Evolutionary conservation across 2,329 filamentous ascomycete species (phyloP), one percentile per base, ranked within the genome.

Genomic region (Microcyclospora pomicola): DNA sequence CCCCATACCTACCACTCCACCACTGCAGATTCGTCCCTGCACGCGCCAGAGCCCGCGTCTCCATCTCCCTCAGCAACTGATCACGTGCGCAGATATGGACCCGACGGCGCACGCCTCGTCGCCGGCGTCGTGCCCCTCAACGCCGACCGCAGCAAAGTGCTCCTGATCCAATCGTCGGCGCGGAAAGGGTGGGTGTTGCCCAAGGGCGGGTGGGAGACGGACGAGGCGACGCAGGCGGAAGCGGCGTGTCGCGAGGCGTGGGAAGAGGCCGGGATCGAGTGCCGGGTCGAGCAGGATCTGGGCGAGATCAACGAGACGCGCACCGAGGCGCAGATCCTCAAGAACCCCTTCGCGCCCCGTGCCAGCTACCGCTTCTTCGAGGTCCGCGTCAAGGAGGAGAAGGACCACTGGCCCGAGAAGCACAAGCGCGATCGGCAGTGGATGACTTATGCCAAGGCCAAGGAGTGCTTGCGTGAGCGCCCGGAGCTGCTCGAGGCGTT

Each of bases 181-280:
- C 80, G 86, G 53, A 84, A 84, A 60, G 84, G 83, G 53, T 98
- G 91, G 91, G 91, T 98, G 32, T 71, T 98, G 42, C 91, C 91
- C 43, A 98, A 98, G 61, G 91, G 91, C 56, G 91, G 91, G 43
- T 98, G 91, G 87, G 91, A 98, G 62, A 80, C 77, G 27, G 91
- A 98, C 62, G 91, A 98, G 65, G 75, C 79, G 44, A 91, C 83
- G 46, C 76, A 81, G 44, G 75, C 88, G 59, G 83, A 91, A 40
- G 91, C 91, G 39, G 76, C 76, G 35, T 80, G 69, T 69, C 71
- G 91, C 49, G 91, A 98, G 63, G 91, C 91, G 43, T 96, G 91
- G 91, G 91, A 96, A 66, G 91, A 96, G 66, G 91, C 87, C 31
- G 91, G 91, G 53, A 92, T 96, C 54, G 71, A 82, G 52, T 82